These are phyloP conservation scores for Trametes punicea DNA, from an alignment of 768 basidiomycete genomes.

Conservation along the genomic window DNA sequence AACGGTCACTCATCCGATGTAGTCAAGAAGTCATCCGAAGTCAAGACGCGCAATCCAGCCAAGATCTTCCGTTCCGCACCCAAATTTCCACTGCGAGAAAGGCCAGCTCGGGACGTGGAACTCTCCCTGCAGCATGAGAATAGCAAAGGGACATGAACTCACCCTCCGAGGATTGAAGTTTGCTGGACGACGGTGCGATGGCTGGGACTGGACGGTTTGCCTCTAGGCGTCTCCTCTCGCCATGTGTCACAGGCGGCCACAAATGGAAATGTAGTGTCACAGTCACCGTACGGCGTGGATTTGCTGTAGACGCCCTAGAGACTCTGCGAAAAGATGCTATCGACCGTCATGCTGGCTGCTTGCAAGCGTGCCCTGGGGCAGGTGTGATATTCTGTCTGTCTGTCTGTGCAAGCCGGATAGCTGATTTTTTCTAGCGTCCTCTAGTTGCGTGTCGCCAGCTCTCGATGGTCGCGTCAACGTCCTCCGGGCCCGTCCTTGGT, in stretches of 20 bases:
- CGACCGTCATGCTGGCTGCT: slow-evolving; percentile 25
- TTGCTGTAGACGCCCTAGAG: not conserved
- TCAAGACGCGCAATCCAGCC: slow-evolving; percentile 38
- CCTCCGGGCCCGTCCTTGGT: not conserved
- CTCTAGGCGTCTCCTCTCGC: slow-evolving; percentile 1
- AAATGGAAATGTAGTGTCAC: not conserved
- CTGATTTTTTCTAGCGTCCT: too few species aligned
- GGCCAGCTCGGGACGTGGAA: not conserved
- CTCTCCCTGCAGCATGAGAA: slow-evolving; percentile 12
- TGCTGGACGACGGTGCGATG: slow-evolving; percentile 23
- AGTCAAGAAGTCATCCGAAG: slow-evolving; percentile 39
- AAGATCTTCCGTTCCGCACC: slow-evolving; percentile 1
- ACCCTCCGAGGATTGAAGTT: slow-evolving; percentile 36
- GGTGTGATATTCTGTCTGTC: slow-evolving; percentile 12
- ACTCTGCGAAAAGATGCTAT: not conserved
- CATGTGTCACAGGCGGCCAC: not conserved
- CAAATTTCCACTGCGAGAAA: not conserved
- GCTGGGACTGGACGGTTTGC: slow-evolving; percentile 10
- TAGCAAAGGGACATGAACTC: slow-evolving; percentile 28
- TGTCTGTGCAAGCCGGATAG: too few species aligned
- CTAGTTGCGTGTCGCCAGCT: slow-evolving; percentile 14
- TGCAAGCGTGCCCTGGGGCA: slow-evolving; percentile 22
- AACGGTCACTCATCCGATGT: slow-evolving; percentile 8
- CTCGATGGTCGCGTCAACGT: slow-evolving; percentile 14
- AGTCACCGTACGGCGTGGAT: too few species aligned